Evolutionary conservation across 169 alveolate species (phyloP).

Genomic region (Pseudocohnilembus persalinus): DNA sequence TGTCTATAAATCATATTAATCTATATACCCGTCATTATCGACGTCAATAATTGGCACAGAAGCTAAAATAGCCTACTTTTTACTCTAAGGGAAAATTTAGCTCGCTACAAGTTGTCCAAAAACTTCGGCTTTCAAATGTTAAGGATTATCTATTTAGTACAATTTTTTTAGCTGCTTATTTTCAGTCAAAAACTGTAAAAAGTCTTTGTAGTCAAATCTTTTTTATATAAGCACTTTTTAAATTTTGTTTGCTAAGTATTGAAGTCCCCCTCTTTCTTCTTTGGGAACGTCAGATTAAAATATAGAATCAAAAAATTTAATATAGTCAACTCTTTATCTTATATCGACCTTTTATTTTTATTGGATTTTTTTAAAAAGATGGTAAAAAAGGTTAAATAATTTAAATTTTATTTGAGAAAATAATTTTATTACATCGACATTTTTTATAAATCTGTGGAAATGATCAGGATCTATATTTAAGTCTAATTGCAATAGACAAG

Average conservation of each 20-base stretch:
- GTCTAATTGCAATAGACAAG: slow-evolving; percentile 8
- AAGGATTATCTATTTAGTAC: slow-evolving; percentile 1
- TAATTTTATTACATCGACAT: too few relatives aligned
- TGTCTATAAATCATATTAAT: slow-evolving; percentile 14
- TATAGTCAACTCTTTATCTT: slow-evolving; percentile 20
- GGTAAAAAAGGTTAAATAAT: too few relatives aligned
- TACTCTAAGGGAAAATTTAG: background rate
- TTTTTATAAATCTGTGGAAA: slow-evolving; percentile 2
- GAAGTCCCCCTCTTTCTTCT: slow-evolving; percentile 20
- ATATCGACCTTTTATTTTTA: slow-evolving; percentile 15
- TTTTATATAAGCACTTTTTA: slow-evolving; percentile 22
- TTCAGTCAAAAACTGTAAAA: background rate
- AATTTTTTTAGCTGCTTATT: background rate
- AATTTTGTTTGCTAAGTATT: slow-evolving; percentile 25
- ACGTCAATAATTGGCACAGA: slow-evolving; percentile 2
- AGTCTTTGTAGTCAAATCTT: slow-evolving; percentile 8
- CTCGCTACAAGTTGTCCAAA: background rate
- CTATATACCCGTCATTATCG: slow-evolving; percentile 20
- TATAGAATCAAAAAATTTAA: slow-evolving; percentile 24
- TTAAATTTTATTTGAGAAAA: too few relatives aligned
- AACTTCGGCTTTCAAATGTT: background rate
- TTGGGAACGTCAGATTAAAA: slow-evolving; percentile 16
- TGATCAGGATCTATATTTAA: slow-evolving; percentile 1
- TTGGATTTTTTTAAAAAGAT: slow-evolving; percentile 16
- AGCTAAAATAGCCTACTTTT: background rate